phyloP scores from a whole-genome alignment of 371 early-diverging fungal genomes.

The Quaeritorhiza haematococci region DNA sequence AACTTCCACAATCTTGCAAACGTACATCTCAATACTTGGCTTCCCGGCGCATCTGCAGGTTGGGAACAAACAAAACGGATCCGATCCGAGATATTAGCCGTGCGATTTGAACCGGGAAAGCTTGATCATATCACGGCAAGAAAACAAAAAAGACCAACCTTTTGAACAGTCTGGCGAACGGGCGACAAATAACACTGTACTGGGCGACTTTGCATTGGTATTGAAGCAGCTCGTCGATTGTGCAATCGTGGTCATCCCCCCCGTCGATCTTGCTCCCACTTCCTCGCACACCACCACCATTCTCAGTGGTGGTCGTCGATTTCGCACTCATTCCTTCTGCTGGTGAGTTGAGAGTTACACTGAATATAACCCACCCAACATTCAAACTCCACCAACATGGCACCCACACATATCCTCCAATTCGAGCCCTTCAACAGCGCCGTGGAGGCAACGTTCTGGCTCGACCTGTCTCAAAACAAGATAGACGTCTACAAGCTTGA shows the following conservation, averaged over 20 bases:
- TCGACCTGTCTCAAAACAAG: constrained; percentile 71
- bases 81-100: too few species aligned
- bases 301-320: background rate
- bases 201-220: background rate
- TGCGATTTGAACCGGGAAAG: too few species aligned
- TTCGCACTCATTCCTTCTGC: background rate
- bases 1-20: too few species aligned
- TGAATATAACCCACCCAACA: background rate
- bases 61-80: too few species aligned
- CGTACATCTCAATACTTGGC: too few species aligned
- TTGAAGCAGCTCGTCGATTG: background rate
- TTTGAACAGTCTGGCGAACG: background rate
- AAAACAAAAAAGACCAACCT: background rate
- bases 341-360: background rate
- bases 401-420: constrained; percentile 49
- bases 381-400: background rate
- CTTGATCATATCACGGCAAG: too few species aligned
- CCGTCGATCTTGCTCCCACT: background rate
- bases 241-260: background rate
- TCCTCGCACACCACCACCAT: background rate
- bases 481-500: constrained; percentile 74
- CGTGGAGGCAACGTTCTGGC: constrained; percentile 90
- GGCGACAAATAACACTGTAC: background rate
- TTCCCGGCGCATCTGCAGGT: too few species aligned
- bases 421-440: constrained; percentile 78